A percentile compares a stretch with the other conserved stretches of the same genome.
These are phyloP conservation scores for Fusarium sp. DNA, from an alignment of 2,329 filamentous ascomycete species.

Conservation along the genomic window DNA sequence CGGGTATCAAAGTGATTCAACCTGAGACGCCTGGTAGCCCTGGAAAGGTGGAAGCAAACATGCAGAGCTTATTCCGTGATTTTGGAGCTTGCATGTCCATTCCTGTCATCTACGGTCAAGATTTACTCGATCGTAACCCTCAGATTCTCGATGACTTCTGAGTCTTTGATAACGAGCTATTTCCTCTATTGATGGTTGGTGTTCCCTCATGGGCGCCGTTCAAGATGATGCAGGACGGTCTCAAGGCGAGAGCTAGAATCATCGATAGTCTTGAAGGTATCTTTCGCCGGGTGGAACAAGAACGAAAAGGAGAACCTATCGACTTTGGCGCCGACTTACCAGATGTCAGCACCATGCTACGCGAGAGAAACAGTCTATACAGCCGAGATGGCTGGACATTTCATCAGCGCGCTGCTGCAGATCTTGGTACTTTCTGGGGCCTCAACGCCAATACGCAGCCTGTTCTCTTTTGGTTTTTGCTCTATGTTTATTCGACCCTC, in stretches of 20 bases:
- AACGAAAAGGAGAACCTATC: constrained; percentile 20
- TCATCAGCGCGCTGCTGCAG: constrained; percentile 17
- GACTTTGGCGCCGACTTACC: constrained; percentile 36
- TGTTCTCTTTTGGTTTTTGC: constrained; percentile 42
- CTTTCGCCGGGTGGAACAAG: constrained; percentile 17
- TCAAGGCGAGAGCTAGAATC: constrained; percentile 33
- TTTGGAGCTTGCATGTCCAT: constrained; percentile 45
- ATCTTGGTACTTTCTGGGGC: constrained; percentile 37
- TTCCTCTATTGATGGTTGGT: constrained; percentile 39
- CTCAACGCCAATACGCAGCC: constrained; percentile 43
- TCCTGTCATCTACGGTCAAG: constrained; percentile 41
- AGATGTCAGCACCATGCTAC: constrained; percentile 23
- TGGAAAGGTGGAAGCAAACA: constrained; percentile 18
- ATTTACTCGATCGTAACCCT: constrained; percentile 34
- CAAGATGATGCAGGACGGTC: constrained; percentile 32
- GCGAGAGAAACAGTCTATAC: constrained; percentile 37
- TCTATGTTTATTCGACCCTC: constrained; percentile 37
- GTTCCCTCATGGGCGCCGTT: constrained; percentile 41
- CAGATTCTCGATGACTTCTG: constrained; percentile 39
- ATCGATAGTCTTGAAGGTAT: constrained; percentile 19
- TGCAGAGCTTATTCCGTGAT: constrained; percentile 33
- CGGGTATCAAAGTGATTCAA: constrained; percentile 8
- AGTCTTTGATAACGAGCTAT: constrained; percentile 43
- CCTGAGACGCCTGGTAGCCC: background rate
- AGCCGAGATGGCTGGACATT: constrained; percentile 26